phyloP scores from a whole-genome alignment of 495 filamentous ascomycete genomes.

The Stereocaulon alpinum region DNA sequence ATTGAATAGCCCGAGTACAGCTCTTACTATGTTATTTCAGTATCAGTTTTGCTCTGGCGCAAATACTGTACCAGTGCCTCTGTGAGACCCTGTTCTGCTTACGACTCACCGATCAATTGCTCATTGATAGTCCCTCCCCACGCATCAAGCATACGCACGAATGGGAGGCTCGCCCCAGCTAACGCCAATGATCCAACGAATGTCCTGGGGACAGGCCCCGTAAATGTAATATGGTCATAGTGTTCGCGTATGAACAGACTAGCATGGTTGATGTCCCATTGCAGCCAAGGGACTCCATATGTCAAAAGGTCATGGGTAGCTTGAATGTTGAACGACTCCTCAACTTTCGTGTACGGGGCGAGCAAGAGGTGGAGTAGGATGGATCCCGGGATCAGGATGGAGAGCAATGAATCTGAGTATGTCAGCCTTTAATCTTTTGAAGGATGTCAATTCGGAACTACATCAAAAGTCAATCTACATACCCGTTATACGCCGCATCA shows the following conservation, averaged over 20 bases:
- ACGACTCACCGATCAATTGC: conserved; percentile 42
- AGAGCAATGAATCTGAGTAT: conserved; percentile 37
- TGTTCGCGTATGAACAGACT: conserved; percentile 37
- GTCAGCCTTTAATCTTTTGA: no score
- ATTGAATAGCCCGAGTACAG: conserved; percentile 70
- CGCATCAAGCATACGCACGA: conserved; percentile 33
- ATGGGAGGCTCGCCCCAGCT: conserved; percentile 55
- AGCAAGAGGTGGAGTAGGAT: conserved; percentile 65
- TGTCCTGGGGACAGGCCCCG: conserved; percentile 81
- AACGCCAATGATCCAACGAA: conserved; percentile 73
- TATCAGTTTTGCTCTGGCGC: not conserved
- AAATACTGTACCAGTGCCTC: no score
- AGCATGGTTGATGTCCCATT: conserved; percentile 32
- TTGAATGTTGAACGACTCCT: conserved; percentile 97
- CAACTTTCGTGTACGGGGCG: conserved; percentile 94
- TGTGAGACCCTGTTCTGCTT: conserved; percentile 13
- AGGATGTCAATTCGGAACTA: no score
- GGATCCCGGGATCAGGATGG: conserved; percentile 50
- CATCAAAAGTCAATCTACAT: not conserved
- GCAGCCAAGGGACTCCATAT: conserved; percentile 57
- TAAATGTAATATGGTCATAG: conserved; percentile 90
- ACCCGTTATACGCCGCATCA: conserved; percentile 21
- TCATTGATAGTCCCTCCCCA: conserved; percentile 33
- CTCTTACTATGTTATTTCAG: conserved; percentile 45
- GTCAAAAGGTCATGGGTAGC: conserved; percentile 81